These are phyloP conservation scores for Malassezia nana DNA, from an alignment of 1,284 basidiomycete species.

Conservation along the genomic window DNA sequence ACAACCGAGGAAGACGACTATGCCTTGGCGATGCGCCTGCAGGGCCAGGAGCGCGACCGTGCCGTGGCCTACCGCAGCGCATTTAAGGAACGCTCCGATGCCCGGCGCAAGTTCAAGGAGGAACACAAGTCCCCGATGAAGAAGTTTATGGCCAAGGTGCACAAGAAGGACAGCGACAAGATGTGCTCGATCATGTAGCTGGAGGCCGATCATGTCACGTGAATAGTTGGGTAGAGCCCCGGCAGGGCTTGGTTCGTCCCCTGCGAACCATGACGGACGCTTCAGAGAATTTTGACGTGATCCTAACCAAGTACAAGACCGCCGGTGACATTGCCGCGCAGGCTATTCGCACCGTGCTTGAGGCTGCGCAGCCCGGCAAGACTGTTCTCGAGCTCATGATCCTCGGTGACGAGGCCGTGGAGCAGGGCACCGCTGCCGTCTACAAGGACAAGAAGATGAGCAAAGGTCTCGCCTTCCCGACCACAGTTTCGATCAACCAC, in stretches of 20 bases:
- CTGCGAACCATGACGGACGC: conserved; percentile 18
- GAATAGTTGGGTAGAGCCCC: not conserved
- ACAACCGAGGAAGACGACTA: conserved; percentile 9
- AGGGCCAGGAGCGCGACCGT: conserved; percentile 15
- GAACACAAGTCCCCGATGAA: not conserved
- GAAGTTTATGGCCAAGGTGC: conserved; percentile 8
- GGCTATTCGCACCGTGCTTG: conserved; percentile 63
- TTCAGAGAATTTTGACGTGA: conserved; percentile 37
- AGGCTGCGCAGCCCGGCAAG: conserved; percentile 57
- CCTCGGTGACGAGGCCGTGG: conserved; percentile 83
- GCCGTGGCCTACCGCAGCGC: conserved; percentile 11
- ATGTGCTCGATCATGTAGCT: conserved; percentile 5
- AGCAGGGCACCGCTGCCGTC: conserved; percentile 69
- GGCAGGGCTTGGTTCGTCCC: too few relatives aligned
- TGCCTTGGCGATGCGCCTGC: conserved; percentile 10
- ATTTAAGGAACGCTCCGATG: not conserved
- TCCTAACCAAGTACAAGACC: conserved; percentile 55
- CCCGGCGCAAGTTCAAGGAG: not conserved
- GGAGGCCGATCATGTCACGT: not conserved
- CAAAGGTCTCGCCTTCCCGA: conserved; percentile 88
- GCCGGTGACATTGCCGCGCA: conserved; percentile 80
- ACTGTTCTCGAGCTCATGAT: conserved; percentile 82
- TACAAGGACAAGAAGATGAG: conserved; percentile 69
- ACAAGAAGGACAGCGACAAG: conserved; percentile 1
- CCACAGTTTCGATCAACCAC: conserved; percentile 78